A percentile compares a stretch with the other conserved stretches of the same genome.
Conservation (phyloP, 164 flowering plant species). For the Chimonanthus praecox region DNA sequence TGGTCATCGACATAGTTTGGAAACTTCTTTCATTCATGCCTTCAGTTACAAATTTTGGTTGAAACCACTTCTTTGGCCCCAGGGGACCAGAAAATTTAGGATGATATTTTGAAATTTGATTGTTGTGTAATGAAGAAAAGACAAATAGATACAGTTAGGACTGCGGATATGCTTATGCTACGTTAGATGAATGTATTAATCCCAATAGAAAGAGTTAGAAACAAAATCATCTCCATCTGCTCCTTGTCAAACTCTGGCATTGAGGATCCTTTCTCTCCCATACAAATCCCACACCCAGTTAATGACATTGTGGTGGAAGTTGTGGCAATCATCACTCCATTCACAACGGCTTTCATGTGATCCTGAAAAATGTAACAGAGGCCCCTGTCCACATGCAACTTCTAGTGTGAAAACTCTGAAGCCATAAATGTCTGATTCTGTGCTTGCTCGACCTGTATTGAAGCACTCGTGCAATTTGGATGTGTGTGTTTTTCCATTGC, state of each 20-base stretch:
- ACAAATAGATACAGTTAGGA: too few species aligned
- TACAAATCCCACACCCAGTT: constrained; percentile 8
- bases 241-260: not conserved
- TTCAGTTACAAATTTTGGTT: too few species aligned
- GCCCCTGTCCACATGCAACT: constrained; percentile 6
- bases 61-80: too few species aligned
- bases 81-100: too few species aligned
- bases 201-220: too few species aligned
- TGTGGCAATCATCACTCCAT: not conserved
- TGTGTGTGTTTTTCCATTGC: not conserved
- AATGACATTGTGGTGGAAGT: not conserved
- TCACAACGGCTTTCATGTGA: not conserved
- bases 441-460: not conserved
- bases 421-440: constrained; percentile 4
- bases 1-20: too few species aligned
- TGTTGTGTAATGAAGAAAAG: too few species aligned
- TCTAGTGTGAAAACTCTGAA: constrained; percentile 2
- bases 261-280: not conserved
- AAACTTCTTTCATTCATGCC: too few species aligned
- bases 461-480: constrained; percentile 5
- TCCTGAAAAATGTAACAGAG: not conserved
- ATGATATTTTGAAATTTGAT: too few species aligned
- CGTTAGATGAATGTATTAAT: too few species aligned
- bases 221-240: not conserved
- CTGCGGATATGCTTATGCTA: too few species aligned